Evolutionary conservation across 768 basidiomycete genomes (phyloP), one percentile per base, ranked within the genome.

Genomic region (Termitomyces sp.): DNA sequence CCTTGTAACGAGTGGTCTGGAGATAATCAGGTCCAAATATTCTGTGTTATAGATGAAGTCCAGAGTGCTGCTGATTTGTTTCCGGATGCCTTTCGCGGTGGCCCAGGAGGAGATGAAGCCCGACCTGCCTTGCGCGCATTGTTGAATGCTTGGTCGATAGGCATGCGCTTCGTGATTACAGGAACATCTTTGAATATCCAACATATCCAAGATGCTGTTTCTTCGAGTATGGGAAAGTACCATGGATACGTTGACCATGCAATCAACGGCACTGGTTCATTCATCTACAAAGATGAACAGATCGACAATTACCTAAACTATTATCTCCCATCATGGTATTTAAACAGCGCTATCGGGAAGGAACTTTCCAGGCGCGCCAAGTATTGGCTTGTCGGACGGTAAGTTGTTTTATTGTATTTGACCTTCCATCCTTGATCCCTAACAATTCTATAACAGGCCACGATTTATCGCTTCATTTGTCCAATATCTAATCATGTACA

Each of bases 301-400:
- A n/a, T n/a, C n/a, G n/a, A n/a, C n/a, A n/a, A n/a, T n/a, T n/a
- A n/a, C n/a, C n/a, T n/a, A n/a, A n/a, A n/a, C n/a, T n/a, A n/a
- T n/a, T n/a, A n/a, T n/a, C n/a, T n/a, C n/a, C n/a, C n/a, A n/a
- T n/a, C n/a, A n/a, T n/a, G n/a, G n/a, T n/a, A n/a, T n/a, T n/a
- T n/a, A n/a, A n/a, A n/a, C n/a, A 39, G 13, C 26, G 14, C 26
- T 43, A 24, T 22, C 4, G 53, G 53, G 16, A 32, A 34, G 26
- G 53, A 54, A 45, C 53, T 54, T 45, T 20, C 18, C 13, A 47
- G 22, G 22, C 54, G 54, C 12, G 54, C 54, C n/a, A n/a, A n/a
- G n/a, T n/a, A n/a, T n/a, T n/a, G n/a, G n/a, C n/a, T n/a, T n/a
- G n/a, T n/a, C n/a, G n/a, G n/a, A n/a, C n/a, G n/a, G n/a, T n/a